phyloP scores from a whole-genome alignment of 176 grass and related monocot genomes.

The Poa annua region DNA sequence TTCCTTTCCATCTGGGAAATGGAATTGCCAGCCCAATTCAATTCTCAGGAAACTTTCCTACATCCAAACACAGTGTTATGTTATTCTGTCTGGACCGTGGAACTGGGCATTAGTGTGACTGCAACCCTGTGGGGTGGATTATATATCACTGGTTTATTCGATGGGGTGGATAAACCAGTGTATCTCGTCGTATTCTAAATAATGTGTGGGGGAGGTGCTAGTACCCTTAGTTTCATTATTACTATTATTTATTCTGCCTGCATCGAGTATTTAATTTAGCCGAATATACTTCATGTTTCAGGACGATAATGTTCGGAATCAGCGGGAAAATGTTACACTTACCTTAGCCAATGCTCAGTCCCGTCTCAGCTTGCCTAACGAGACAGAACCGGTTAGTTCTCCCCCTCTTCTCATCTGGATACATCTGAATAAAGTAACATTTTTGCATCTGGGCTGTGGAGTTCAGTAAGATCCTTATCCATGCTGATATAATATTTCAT shows the following conservation, averaged over 20 bases:
- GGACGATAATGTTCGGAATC: constrained; percentile 92
- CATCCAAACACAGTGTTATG: no score
- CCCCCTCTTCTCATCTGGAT: constrained; percentile 19
- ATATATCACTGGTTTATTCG: not conserved
- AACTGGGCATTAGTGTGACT: not conserved
- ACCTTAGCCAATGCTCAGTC: constrained; percentile 90
- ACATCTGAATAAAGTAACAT: not conserved
- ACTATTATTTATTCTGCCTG: constrained; percentile 23
- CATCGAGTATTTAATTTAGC: constrained; percentile 10
- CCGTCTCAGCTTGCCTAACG: constrained; percentile 48
- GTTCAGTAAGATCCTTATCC: not conserved
- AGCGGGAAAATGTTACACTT: constrained; percentile 92
- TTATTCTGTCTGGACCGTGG: constrained; percentile 19
- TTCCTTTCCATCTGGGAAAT: no score
- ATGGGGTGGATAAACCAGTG: not conserved
- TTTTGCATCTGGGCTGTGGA: not conserved
- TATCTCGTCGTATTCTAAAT: not conserved
- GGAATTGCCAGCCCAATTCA: no score
- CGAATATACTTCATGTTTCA: constrained; percentile 40
- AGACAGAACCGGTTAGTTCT: constrained; percentile 67
- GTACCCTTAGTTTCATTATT: constrained; percentile 18
- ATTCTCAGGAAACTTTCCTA: no score
- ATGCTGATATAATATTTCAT: constrained; percentile 19
- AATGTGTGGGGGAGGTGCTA: constrained; percentile 2
- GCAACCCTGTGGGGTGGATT: not conserved